Base-by-base conservation (phyloP, 192 early-diverging fungal genomes). In the Neocallimastix lanati region DNA sequence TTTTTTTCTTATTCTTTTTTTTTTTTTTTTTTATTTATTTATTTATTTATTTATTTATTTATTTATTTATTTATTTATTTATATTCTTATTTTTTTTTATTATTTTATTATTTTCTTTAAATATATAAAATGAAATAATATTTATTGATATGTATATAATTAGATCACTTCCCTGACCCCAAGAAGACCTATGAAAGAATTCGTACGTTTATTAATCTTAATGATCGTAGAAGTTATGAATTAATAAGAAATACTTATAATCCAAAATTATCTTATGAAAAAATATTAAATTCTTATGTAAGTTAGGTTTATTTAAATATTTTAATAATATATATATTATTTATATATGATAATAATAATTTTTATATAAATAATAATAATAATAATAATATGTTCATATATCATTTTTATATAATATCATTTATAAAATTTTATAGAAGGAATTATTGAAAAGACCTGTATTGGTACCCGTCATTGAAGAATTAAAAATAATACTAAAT, bases 181-280 rank as follows among this genome's bases (percentile, higher is more conserved):
- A 82, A 84, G 78, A 92, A 91, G 38, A 85, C 91, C 25, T 85
- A 85, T 30, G 80, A 82, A n/a, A 82, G 88, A 30, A 84, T 97
- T 18, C 84, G 86, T n/a, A 91, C 92, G 82, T 93, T 95, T 78
- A 88, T 89, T 12, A 88, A 87, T 28, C 80, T 91, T 13, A 91
- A 91, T 80, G 93, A 96, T 79, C 80, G 83, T 16, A 82, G 88
- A 2, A 79, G 93, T n/a, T 91, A 92, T 79, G 85, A 88, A 82
- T 85, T 92, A 0, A 84, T 96, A 76, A 85, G 88, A n/a, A 85
- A 86, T 29, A 88, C 91, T 12, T 94, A 95, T 93, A 86, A 92
- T 80, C 89, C 90, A 28, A 81, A 83, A 18, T 87, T 87, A 33
- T 90, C 92, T 78, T 88, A 92, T 79, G 93, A 93, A 81, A 80